These are phyloP conservation scores for Chaetomium sp. DNA, from an alignment of 2,329 filamentous ascomycete genomes.

Conservation along the genomic window DNA sequence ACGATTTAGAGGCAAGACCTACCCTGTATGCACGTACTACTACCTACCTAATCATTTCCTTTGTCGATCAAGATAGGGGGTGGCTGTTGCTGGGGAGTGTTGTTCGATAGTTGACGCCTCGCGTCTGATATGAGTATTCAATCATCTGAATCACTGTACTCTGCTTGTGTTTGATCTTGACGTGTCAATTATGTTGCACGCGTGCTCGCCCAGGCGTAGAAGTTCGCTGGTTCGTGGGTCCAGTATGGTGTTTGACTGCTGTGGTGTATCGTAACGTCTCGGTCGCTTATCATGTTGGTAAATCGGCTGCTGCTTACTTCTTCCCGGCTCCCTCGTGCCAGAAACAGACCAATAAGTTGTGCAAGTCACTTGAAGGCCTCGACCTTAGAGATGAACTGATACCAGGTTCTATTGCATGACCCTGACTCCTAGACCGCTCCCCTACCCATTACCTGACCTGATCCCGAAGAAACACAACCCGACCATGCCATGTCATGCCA, in stretches of 20 bases:
- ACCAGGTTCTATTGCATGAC: background rate
- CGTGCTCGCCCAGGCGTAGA: background rate
- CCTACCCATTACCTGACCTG: background rate
- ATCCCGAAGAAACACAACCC: background rate
- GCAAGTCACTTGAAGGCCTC: background rate
- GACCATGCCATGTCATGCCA: background rate
- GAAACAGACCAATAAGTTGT: background rate
- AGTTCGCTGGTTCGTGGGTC: background rate
- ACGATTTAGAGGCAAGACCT: constrained; percentile 28
- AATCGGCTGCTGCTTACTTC: background rate
- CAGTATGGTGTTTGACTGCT: background rate
- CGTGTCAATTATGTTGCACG: background rate
- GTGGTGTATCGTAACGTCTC: background rate
- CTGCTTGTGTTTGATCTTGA: background rate
- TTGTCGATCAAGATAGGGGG: constrained; percentile 20
- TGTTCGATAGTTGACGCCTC: constrained; percentile 5
- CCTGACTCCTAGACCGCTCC: background rate
- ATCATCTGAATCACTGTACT: background rate
- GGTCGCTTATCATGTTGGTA: background rate
- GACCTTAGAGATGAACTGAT: background rate
- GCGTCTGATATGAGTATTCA: constrained; percentile 5
- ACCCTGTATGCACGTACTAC: constrained; percentile 28
- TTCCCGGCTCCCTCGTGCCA: background rate
- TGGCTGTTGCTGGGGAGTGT: background rate
- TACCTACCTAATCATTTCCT: constrained; percentile 26